Evolutionary conservation across 371 early-diverging fungal species (phyloP).

Genomic region (Entomophthora muscae): DNA sequence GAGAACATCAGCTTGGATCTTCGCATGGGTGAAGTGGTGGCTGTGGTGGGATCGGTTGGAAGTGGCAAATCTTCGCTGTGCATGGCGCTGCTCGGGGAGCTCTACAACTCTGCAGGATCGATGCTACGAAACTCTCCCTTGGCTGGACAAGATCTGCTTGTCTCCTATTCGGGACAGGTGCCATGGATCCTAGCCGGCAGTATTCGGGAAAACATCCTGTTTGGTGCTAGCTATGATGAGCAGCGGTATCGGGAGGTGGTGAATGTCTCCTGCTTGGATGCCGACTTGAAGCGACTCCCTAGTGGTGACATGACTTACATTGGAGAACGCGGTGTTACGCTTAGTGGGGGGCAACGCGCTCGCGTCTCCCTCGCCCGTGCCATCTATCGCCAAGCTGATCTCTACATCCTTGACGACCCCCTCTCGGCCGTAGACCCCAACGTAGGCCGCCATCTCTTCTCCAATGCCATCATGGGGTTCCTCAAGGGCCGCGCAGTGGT

Average conservation of each 20-base stretch:
- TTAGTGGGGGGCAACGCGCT: slow-evolving; percentile 53
- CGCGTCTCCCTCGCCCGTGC: slow-evolving; percentile 53
- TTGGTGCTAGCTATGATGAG: slow-evolving; percentile 35
- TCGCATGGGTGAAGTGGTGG: slow-evolving; percentile 27
- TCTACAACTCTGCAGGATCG: slow-evolving; percentile 21
- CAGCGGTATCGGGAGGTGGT: slow-evolving; percentile 30
- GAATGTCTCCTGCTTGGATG: slow-evolving; percentile 30
- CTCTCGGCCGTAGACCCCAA: slow-evolving; percentile 27
- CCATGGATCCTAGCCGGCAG: slow-evolving; percentile 52
- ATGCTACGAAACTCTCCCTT: slow-evolving; percentile 18
- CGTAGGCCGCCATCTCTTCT: slow-evolving; percentile 37
- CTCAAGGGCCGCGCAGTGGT: slow-evolving; percentile 30
- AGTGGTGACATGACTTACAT: slow-evolving; percentile 63
- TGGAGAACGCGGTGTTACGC: slow-evolving; percentile 63
- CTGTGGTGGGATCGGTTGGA: slow-evolving; percentile 49
- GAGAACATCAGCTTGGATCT: slow-evolving; percentile 17
- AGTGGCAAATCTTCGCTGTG: slow-evolving; percentile 22
- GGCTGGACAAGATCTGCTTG: slow-evolving; percentile 41
- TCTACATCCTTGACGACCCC: slow-evolving; percentile 46
- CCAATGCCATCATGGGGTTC: slow-evolving; percentile 34
- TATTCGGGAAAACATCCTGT: slow-evolving; percentile 55
- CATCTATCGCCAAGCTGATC: slow-evolving; percentile 36
- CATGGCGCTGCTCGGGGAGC: slow-evolving; percentile 23
- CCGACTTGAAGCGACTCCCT: slow-evolving; percentile 43
- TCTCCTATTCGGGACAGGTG: slow-evolving; percentile 60